These are phyloP conservation scores for Fraxinus americana DNA, from an alignment of 257 asterid species.

Conservation along the genomic window DNA sequence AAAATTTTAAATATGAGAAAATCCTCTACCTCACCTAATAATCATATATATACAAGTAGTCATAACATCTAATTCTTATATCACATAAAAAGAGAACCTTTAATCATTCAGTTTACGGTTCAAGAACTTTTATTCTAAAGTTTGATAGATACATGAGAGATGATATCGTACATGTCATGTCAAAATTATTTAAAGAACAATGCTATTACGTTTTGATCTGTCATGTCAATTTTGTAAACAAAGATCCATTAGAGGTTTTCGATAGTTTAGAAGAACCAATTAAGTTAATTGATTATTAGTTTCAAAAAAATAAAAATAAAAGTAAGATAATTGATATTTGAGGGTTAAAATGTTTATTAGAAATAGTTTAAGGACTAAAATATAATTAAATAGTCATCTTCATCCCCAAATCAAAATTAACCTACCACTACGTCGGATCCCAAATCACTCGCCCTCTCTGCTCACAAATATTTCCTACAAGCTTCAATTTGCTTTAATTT, in stretches of 20 bases:
- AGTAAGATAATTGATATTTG: background rate
- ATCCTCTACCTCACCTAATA: too few species aligned
- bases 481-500: background rate
- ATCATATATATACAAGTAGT: too few species aligned
- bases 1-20: too few species aligned
- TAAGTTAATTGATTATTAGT: background rate
- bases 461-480: background rate
- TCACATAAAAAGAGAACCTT: too few species aligned
- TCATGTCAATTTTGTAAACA: background rate
- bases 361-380: background rate
- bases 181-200: background rate
- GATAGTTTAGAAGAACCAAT: background rate
- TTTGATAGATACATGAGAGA: too few species aligned
- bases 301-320: background rate
- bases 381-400: background rate
- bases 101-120: too few species aligned
- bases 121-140: too few species aligned
- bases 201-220: background rate
- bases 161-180: background rate
- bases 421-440: background rate
- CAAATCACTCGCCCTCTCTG: background rate
- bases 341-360: background rate
- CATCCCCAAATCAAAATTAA: background rate
- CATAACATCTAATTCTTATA: too few species aligned
- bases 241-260: background rate